Evolutionary conservation across 139 green algal genomes (phyloP).

Genomic region (Coelastrella sp.): DNA sequence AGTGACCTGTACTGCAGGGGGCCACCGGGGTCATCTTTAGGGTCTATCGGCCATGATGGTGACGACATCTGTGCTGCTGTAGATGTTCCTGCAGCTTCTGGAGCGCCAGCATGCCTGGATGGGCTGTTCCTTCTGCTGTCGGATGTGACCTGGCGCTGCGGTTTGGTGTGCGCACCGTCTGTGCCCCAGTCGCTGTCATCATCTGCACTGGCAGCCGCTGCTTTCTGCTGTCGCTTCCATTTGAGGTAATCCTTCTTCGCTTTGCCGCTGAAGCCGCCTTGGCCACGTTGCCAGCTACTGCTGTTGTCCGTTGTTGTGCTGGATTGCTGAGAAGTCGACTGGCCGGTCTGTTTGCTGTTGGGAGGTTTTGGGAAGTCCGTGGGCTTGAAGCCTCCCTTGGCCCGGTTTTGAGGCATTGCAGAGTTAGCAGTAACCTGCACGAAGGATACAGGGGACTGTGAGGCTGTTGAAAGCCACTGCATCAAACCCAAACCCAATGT

Average conservation of each 20-base stretch:
- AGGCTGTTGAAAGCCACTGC: no score
- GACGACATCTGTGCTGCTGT: no score
- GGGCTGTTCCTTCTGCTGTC: no score
- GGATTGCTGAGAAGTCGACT: not conserved
- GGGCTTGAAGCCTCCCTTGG: no score
- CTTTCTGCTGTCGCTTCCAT: slow-evolving; percentile 58
- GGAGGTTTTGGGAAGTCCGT: not conserved
- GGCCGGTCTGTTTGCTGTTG: not conserved
- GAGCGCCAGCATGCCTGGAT: not conserved
- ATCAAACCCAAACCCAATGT: no score
- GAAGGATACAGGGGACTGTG: no score
- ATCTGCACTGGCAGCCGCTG: not conserved
- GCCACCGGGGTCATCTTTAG: slow-evolving; percentile 16
- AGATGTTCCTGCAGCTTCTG: slow-evolving; percentile 3
- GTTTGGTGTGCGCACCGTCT: no score
- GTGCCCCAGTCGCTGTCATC: not conserved
- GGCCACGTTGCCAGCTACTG: slow-evolving; percentile 29
- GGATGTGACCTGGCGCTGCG: no score
- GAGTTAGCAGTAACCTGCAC: no score
- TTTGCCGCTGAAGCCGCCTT: slow-evolving; percentile 51
- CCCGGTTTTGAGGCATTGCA: no score
- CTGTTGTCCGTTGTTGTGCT: not conserved
- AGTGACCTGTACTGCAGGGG: slow-evolving; percentile 33
- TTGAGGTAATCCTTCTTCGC: slow-evolving; percentile 58
- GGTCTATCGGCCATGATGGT: not conserved